Percentiles rank a stretch among this genome's conserved stretches.
Conservation (phyloP, 2,329 filamentous ascomycete species). For the Xylaria sp. region DNA sequence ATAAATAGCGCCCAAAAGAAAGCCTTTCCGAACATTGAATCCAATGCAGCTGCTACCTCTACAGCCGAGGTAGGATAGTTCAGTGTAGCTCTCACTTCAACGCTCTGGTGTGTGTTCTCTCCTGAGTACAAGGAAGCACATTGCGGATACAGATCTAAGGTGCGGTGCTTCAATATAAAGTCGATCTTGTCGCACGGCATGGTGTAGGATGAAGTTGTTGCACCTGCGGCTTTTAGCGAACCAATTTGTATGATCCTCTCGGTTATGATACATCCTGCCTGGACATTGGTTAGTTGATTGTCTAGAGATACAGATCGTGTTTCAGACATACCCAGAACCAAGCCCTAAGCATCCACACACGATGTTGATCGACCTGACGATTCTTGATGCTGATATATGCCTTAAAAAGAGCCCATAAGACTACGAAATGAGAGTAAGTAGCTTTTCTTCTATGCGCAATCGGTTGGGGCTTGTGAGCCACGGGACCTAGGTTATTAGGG, state of each 20-base stretch:
- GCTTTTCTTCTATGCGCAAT: background rate
- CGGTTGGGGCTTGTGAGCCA: background rate
- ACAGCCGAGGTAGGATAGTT: slow-evolving; percentile 43
- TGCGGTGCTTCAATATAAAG: slow-evolving; percentile 51
- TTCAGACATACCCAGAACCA: slow-evolving; percentile 59
- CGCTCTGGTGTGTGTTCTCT: slow-evolving; percentile 41
- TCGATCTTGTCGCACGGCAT: slow-evolving; percentile 62
- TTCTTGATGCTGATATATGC: slow-evolving; percentile 68
- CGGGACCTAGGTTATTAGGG: background rate
- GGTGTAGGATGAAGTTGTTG: slow-evolving; percentile 43
- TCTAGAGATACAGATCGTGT: background rate
- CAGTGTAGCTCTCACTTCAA: slow-evolving; percentile 52
- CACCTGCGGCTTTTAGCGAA: slow-evolving; percentile 36
- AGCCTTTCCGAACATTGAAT: slow-evolving; percentile 62
- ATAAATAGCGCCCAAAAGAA: slow-evolving; percentile 64
- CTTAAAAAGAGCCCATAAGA: slow-evolving; percentile 45
- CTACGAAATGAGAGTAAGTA: slow-evolving; percentile 1
- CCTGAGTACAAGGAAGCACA: slow-evolving; percentile 56
- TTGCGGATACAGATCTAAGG: slow-evolving; percentile 55
- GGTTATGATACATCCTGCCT: slow-evolving; percentile 64
- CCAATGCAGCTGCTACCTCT: slow-evolving; percentile 57
- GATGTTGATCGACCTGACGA: slow-evolving; percentile 71
- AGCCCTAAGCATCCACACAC: slow-evolving; percentile 72
- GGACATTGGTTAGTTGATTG: background rate
- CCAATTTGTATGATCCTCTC: slow-evolving; percentile 61